A percentile compares a stretch with the other conserved stretches of the same genome.
These are phyloP conservation scores for Backusella australiensis DNA, from an alignment of 192 early-diverging fungal genomes.

Conservation along the genomic window DNA sequence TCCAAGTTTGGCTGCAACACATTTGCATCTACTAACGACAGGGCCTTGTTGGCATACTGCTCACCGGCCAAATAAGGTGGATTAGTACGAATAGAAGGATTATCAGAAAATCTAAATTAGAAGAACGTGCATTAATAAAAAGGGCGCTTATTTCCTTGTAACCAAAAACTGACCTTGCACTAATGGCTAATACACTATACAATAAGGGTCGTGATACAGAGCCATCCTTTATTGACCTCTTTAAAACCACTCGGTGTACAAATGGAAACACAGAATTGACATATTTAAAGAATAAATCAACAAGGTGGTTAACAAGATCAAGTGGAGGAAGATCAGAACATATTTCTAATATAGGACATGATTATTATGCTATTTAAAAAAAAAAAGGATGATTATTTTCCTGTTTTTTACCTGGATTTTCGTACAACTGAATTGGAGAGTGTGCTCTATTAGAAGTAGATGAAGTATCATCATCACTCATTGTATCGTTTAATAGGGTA, in stretches of 20 bases:
- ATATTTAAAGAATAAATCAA: slow-evolving; percentile 47
- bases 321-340: slow-evolving; percentile 36
- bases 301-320: slow-evolving; percentile 45
- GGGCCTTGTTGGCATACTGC: slow-evolving; percentile 41
- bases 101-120: slow-evolving; percentile 35
- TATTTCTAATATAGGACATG: background rate
- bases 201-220: slow-evolving; percentile 45
- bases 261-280: slow-evolving; percentile 45
- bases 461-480: background rate
- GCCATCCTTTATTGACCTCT: slow-evolving; percentile 38
- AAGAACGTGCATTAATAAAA: background rate
- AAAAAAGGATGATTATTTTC: background rate
- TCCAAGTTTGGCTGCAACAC: slow-evolving; percentile 43
- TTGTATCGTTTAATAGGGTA: background rate
- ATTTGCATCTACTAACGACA: slow-evolving; percentile 33
- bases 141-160: no score
- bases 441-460: background rate
- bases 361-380: background rate
- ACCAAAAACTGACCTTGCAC: slow-evolving; percentile 33
- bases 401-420: background rate
- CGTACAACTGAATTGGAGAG: slow-evolving; percentile 15
- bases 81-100: slow-evolving; percentile 39
- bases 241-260: slow-evolving; percentile 45
- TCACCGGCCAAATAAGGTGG: slow-evolving; percentile 50
- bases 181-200: slow-evolving; percentile 44